Evolutionary conservation across 2,329 filamentous ascomycete genomes (phyloP), one percentile per base, ranked within the genome.

Genomic region (Coleophoma cylindrospora): DNA sequence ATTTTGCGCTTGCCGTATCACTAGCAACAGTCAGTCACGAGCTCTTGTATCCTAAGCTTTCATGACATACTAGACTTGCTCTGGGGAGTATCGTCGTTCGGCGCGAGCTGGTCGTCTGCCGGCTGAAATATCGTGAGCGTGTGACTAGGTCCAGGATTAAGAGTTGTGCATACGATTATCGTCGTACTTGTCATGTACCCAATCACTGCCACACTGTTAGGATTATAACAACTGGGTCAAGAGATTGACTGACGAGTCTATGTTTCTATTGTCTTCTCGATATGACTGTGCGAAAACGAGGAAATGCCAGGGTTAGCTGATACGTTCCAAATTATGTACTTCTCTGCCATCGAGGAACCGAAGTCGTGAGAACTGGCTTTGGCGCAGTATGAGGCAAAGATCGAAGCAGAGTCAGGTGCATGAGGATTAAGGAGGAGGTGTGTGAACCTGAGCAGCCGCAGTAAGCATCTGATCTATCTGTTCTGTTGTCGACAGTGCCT

Each of bases 111-210:
- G 55, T 54, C 58, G 54, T 53, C 58, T 57, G 50, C 53, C 58
- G 34, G 61, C 64, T 64, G 48, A 40, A 46, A 49, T 36, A 47
- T 49, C 46, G 54, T 62, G 52, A 62, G 58, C 54, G 50, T 43
- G 51, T 47, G 27, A 49, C 49, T 34, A 34, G 34, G 46, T 19
- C 21, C 14, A 40, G 33, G 33, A 34, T 40, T 33, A 43, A 41
- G 21, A 49, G 33, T 19, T 43, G 27, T 50, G 50, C 61, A 48
- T 72, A 70, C 84, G 77, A 67, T 85, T 80, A 63, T 89, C 88
- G 68, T 94, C 88, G 67, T 83, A 95, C 66, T 84, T 88, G 72
- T 95, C 89, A 68, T 96, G 91, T 60, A 96, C 89, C 91, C 91
- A 96, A 75, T 95, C 91, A 65, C 89, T 89, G 56, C 40, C 45